Evolutionary conservation across 805 yeast genomes (phyloP), one percentile per base, ranked within the genome.

Genomic region (Candida pseudofarinosa): DNA sequence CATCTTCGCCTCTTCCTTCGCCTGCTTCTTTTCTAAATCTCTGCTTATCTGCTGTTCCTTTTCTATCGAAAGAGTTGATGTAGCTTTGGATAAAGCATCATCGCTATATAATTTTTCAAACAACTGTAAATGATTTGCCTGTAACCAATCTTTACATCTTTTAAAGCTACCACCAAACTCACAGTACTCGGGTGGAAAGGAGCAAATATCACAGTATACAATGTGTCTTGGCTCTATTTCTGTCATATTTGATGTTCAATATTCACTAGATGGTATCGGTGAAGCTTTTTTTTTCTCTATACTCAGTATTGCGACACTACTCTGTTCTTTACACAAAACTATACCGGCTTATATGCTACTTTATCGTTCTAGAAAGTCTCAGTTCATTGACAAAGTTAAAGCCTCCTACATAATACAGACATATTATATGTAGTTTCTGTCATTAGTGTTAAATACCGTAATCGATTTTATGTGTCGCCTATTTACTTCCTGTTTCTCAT

Each of bases 151-250:
- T 54, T 85, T 88, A 67, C 98, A 90, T 58, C 87, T 80, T 58
- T 82, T 83, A 63, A 86, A 74, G 19, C 81, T 68, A 37, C 85
- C 86, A 10, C 96, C 93, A 59, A 90, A 90, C 60, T 91, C 97
- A 68, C 98, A 90, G 67, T 82, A 90, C 63, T 79, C 96, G 3
- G 88, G 88, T n/a, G 96, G 96, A 58, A 77, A 82, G 1, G 88
- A 67, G 60, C 96, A 88, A 12, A 87, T 77, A 4, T 80, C 88
- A 60, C 96, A 88, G 66, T 88, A 88, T 13, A 75, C 56, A 16
- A 82, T 77, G 10, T 47, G 16, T 43, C 47, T 59, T n/a, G 74
- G 65, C 7, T 32, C 43, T 16, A 62, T 50, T 49, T 63, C 65
- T 15, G 67, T 41, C 66, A 63, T 63, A 10, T 15, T 19, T 46